Conservation (phyloP, 2,329 filamentous ascomycete genomes). For the Hymenoscyphus fraxineus region DNA sequence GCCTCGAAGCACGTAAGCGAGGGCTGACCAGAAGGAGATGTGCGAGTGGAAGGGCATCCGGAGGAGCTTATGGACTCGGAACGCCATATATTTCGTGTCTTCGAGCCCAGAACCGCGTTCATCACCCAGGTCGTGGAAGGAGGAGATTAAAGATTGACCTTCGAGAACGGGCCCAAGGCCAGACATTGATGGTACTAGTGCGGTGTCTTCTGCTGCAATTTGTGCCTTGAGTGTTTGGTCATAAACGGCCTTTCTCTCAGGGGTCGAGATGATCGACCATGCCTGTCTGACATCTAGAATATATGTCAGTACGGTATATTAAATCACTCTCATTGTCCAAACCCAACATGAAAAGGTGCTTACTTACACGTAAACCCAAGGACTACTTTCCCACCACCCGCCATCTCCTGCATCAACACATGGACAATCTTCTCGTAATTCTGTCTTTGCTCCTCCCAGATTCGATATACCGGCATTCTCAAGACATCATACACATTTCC, state of each 20-base stretch:
- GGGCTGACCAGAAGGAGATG: not conserved
- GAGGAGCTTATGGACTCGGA: not conserved
- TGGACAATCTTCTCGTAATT: not conserved
- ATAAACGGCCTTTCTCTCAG: not conserved
- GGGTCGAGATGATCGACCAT: not conserved
- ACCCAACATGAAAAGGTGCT: not conserved
- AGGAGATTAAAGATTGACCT: not conserved
- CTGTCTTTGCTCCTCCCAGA: not conserved
- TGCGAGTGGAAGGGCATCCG: not conserved
- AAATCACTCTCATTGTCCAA: not conserved
- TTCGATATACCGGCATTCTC: not conserved
- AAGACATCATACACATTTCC: not conserved
- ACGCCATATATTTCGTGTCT: not conserved
- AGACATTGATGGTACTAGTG: not conserved
- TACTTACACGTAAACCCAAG: not conserved
- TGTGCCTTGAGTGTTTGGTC: not conserved
- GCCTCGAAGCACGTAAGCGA: not conserved
- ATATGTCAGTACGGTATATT: not conserved
- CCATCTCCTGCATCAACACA: not conserved
- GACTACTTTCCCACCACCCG: not conserved
- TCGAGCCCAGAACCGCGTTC: not conserved
- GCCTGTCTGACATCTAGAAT: not conserved
- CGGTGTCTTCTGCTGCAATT: not conserved
- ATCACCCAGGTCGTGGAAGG: not conserved
- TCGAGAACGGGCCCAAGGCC: not conserved